Evolutionary conservation across 345 rosid genomes (phyloP), one percentile per base, ranked within the genome.

Genomic region (Pistacia vera): DNA sequence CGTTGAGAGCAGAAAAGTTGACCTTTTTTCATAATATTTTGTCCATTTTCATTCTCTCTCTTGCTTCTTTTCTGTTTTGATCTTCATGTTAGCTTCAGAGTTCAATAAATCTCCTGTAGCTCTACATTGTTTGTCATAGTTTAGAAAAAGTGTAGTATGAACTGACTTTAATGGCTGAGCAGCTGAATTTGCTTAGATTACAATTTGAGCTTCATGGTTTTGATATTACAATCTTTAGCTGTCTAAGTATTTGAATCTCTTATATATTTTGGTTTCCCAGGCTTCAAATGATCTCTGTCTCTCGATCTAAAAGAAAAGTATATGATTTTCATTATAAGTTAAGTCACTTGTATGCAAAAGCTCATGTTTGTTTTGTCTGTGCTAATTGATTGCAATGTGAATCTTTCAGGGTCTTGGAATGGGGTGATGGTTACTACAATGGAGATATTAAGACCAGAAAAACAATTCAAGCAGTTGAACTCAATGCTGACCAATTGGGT

Each of bases 381-480:
- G 44, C 56, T 70, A 30, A 66, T 58, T 60, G 46, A 38, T 48
- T 71, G 36, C 54, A 44, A 55, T 67, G 48, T 78, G 75, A 59
- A 66, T 63, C 30, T 68, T 61, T 74, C 41, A 96, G 99, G 83
- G 82, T 87, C 33, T 80, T 97, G 87, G 93, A 90, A 71, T 97
- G 99, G 99, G 90, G 88, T 35, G 91, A 90, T 77, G 99, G 99
- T 51, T 92, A 92, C 80, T 96, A 96, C 85, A 96, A 96, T 78
- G 99, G 99, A 62, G 97, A 92, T 67, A 96, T 96, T 55, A 96
- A 96, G 87, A 96, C 99, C 5, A 88, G 98, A 79, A 96, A 92
- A 81, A 91, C 94, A 62, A 82, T 90, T 79, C 98, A 92, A 86
- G 84, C 97, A 68, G 81, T 78, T 3, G 99, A 94, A 67, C 81